These are phyloP conservation scores for Handroanthus guayacan DNA, from an alignment of 257 asterid genomes.

Conservation along the genomic window DNA sequence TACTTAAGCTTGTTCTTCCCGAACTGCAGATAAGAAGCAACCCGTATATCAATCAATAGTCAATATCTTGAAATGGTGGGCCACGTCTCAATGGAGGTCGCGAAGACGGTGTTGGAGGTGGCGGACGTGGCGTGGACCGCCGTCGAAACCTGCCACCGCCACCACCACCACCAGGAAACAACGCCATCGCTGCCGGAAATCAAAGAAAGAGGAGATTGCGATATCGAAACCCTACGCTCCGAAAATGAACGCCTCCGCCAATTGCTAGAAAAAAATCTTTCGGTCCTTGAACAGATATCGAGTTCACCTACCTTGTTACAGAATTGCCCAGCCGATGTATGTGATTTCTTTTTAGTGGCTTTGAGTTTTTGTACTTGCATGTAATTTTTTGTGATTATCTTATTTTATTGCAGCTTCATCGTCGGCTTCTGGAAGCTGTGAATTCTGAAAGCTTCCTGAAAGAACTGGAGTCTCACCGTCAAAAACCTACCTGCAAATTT, in stretches of 20 bases:
- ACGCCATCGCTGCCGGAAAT: conserved; percentile 37
- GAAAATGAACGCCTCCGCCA: conserved; percentile 75
- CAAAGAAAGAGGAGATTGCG: conserved; percentile 32
- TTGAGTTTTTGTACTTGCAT: neutral
- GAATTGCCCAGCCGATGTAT: conserved; percentile 65
- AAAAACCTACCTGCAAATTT: conserved; percentile 45
- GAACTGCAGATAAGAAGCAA: neutral
- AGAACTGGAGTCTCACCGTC: conserved; percentile 47
- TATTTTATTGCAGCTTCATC: conserved; percentile 55
- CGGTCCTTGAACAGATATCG: conserved; percentile 63
- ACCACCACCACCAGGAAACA: conserved; percentile 49
- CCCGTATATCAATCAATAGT: neutral
- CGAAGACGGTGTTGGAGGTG: conserved; percentile 91
- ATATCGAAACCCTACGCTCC: conserved; percentile 57
- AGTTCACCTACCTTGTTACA: conserved; percentile 47
- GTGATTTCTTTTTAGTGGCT: neutral
- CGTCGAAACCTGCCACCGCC: conserved; percentile 70
- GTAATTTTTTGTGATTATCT: neutral
- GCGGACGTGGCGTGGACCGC: conserved; percentile 87
- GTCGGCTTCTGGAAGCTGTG: conserved; percentile 52
- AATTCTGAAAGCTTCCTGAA: conserved; percentile 53
- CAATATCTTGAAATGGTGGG: conserved; percentile 41
- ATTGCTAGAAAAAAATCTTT: conserved; percentile 76
- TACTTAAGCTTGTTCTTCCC: neutral
- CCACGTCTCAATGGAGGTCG: conserved; percentile 66